These are phyloP conservation scores for Penicillium janthinellum DNA, from an alignment of 2,329 filamentous ascomycete genomes.

Conservation along the genomic window DNA sequence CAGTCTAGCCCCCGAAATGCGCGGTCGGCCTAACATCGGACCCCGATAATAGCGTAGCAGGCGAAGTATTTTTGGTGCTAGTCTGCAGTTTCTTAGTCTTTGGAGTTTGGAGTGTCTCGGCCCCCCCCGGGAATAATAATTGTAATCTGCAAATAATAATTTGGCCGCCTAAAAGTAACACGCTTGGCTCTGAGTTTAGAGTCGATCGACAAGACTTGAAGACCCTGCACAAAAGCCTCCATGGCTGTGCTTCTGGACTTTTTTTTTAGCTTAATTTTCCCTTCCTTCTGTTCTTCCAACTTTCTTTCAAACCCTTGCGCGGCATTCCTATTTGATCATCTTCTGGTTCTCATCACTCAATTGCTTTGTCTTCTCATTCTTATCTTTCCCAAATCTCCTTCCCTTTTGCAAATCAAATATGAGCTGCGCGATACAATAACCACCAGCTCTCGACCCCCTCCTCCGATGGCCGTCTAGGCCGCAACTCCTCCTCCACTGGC, in stretches of 20 bases:
- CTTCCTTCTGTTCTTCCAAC: not conserved
- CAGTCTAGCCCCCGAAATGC: not conserved
- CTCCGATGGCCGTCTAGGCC: not conserved
- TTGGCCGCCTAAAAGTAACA: constrained; percentile 16
- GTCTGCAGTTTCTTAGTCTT: not conserved
- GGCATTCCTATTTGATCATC: not conserved
- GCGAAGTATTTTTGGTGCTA: not conserved
- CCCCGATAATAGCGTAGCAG: no score
- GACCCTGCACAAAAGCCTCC: constrained; percentile 8
- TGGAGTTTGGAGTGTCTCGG: not conserved
- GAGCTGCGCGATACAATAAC: not conserved
- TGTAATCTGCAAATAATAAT: constrained; percentile 9
- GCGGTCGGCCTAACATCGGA: not conserved
- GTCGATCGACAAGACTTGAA: constrained; percentile 5
- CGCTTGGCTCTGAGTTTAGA: constrained; percentile 20
- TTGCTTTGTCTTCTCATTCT: not conserved
- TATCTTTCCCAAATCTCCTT: not conserved
- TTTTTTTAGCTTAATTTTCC: not conserved
- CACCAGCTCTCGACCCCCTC: not conserved
- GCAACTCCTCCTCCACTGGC: not conserved
- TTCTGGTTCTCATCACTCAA: not conserved
- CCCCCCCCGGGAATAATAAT: not conserved
- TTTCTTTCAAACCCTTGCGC: constrained; percentile 2
- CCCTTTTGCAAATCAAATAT: not conserved
- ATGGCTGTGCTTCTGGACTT: not conserved